Conservation (phyloP, 331 rosid genomes). For the Prunus yedoensis region DNA sequence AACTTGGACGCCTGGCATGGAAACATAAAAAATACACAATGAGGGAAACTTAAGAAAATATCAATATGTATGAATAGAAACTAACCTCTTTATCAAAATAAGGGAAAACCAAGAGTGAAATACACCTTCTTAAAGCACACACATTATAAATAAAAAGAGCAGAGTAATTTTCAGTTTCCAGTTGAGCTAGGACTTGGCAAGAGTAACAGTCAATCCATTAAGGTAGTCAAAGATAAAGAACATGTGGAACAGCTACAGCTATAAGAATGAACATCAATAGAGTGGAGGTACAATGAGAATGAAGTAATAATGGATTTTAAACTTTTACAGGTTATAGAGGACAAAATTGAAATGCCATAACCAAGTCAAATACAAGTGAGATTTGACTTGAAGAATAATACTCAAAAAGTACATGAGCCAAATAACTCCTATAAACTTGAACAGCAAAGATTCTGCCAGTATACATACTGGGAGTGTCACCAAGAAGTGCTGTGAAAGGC, state of each 20-base stretch:
- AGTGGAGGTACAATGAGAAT: too few relatives aligned
- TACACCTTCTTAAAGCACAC: not conserved
- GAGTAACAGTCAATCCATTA: not conserved
- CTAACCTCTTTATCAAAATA: not conserved
- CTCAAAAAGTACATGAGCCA: not conserved
- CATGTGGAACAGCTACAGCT: not conserved
- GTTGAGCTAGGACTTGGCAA: constrained; percentile 1
- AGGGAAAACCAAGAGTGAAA: not conserved
- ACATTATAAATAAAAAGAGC: not conserved
- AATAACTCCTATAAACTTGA: not conserved
- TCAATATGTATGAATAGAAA: not conserved
- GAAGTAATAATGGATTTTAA: not conserved
- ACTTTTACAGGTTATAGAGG: not conserved
- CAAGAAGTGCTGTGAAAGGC: constrained; percentile 94
- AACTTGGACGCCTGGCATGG: constrained; percentile 56
- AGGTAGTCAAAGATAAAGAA: not conserved
- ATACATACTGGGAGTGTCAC: constrained; percentile 83
- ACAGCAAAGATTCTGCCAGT: constrained; percentile 7
- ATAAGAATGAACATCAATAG: too few relatives aligned
- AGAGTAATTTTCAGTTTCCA: not conserved
- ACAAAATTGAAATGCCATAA: not conserved
- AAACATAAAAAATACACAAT: constrained; percentile 20
- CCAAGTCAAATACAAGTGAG: not conserved
- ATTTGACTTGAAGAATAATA: not conserved
- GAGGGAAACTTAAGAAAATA: not conserved